Evolutionary conservation across 2,329 filamentous ascomycete genomes (phyloP).

Genomic region (Pseudogymnoascus sp.): DNA sequence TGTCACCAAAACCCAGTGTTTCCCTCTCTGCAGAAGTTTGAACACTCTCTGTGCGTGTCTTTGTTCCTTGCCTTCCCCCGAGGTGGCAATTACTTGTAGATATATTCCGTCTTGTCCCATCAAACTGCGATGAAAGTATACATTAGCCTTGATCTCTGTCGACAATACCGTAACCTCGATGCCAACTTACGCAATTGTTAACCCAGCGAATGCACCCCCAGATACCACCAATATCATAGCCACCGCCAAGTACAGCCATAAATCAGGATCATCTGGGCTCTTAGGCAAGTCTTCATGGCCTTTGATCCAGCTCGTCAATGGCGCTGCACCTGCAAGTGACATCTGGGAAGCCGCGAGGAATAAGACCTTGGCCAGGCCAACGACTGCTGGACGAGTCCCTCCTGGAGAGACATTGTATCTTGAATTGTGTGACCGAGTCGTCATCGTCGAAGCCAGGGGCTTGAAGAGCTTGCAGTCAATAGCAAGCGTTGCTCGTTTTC

Average conservation of each 20-base stretch:
- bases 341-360: constrained; percentile 39
- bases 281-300: constrained; percentile 37
- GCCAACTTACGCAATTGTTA: constrained; percentile 67
- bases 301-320: constrained; percentile 30
- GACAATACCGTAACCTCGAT: neutral
- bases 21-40: constrained; percentile 70
- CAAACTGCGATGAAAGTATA: constrained; percentile 16
- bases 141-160: neutral
- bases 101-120: constrained; percentile 77
- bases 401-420: constrained; percentile 3
- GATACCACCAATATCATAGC: constrained; percentile 53
- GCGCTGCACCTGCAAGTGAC: constrained; percentile 25
- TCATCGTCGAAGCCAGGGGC: neutral
- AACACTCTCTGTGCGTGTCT: constrained; percentile 76
- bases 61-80: constrained; percentile 69
- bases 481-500: neutral
- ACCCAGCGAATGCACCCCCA: constrained; percentile 83
- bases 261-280: constrained; percentile 49
- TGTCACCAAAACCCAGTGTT: constrained; percentile 95
- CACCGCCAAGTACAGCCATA: constrained; percentile 75
- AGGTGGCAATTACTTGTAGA: constrained; percentile 79
- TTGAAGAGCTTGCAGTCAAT: neutral
- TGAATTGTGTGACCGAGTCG: neutral
- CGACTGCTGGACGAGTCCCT: constrained; percentile 36
- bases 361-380: constrained; percentile 44